Evolutionary conservation across 2,329 filamentous ascomycete genomes (phyloP).

Genomic region (Ophiostoma triangulosporum): DNA sequence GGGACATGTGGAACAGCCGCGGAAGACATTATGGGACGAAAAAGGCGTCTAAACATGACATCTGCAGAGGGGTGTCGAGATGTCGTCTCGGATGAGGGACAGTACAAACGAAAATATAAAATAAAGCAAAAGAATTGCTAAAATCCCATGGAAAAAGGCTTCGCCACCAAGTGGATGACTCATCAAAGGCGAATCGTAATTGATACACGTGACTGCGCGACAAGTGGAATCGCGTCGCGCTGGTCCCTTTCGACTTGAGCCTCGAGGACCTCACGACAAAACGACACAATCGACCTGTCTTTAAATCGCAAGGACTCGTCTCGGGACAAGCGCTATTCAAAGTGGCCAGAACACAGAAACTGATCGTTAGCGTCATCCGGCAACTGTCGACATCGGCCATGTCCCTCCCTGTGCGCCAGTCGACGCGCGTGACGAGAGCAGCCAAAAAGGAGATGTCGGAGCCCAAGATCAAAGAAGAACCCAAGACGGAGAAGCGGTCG

Average conservation of each 20-base stretch:
- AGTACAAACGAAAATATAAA: background rate
- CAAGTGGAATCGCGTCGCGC: no score
- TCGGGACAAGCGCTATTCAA: background rate
- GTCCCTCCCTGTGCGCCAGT: conserved; percentile 9
- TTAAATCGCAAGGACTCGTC: no score
- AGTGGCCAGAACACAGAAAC: background rate
- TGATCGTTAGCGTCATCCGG: background rate
- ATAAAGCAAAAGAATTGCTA: background rate
- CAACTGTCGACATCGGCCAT: conserved; percentile 6
- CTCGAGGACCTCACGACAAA: no score
- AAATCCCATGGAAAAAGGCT: background rate
- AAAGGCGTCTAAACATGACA: conserved; percentile 15
- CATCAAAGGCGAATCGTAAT: no score
- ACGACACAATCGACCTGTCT: no score
- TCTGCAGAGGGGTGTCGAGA: background rate
- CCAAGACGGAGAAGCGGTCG: conserved; percentile 22
- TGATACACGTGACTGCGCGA: no score
- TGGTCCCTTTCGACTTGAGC: no score
- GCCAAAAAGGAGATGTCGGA: conserved; percentile 11
- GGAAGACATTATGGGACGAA: conserved; percentile 44
- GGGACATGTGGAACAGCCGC: conserved; percentile 53
- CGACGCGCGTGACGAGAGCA: conserved; percentile 6
- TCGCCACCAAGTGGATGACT: no score
- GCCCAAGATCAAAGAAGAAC: conserved; percentile 4
- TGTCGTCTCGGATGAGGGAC: background rate